phyloP scores from a whole-genome alignment of 129 eudicot species.

The Flaveria linearis region DNA sequence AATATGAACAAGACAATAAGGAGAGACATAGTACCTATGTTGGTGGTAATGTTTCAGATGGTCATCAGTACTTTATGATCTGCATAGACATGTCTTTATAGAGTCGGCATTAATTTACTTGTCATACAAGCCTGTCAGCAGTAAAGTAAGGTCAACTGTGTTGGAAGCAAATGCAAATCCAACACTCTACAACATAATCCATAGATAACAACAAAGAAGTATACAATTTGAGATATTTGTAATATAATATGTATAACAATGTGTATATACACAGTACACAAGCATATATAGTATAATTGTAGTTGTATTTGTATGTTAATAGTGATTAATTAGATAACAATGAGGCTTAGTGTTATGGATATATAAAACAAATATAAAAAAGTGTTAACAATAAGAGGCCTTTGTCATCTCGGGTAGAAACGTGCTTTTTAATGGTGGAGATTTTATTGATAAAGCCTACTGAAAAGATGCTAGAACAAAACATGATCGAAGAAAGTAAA shows the following conservation, averaged over 20 bases:
- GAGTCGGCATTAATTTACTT: conserved; percentile 31
- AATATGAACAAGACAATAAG: conserved; percentile 2
- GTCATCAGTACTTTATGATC: conserved; percentile 31
- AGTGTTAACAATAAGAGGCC: no score
- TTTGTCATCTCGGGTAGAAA: no score
- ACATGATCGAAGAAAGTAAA: no score
- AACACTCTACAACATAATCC: conserved; percentile 11
- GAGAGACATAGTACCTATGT: conserved; percentile 29
- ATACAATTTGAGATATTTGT: neutral
- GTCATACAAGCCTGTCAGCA: conserved; percentile 28
- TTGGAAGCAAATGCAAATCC: conserved; percentile 12
- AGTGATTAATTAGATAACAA: no score
- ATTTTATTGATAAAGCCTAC: no score
- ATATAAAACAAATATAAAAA: no score
- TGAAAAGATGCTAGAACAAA: no score
- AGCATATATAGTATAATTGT: no score
- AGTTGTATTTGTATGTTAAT: no score
- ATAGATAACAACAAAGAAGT: conserved; percentile 22
- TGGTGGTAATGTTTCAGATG: conserved; percentile 35
- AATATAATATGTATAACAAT: neutral
- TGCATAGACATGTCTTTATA: conserved; percentile 25
- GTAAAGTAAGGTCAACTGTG: conserved; percentile 31
- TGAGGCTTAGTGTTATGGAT: no score
- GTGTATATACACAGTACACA: no score
- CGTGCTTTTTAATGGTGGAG: no score